Conservation (phyloP, 169 alveolate genomes). For the Cryptosporidium parvum region DNA sequence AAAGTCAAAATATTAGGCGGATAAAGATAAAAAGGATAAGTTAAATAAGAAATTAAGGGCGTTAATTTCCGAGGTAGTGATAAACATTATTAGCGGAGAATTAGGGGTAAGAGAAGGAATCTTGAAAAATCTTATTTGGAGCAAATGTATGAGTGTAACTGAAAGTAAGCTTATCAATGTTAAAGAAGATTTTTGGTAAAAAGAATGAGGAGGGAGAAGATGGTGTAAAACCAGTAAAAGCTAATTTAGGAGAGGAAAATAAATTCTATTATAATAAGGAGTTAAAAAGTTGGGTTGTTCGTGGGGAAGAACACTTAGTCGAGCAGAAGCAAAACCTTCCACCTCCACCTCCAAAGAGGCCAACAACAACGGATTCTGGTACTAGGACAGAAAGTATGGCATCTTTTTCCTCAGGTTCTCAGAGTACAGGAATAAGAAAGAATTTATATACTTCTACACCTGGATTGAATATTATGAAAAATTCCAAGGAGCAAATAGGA, state of each 20-base stretch:
- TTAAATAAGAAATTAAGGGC: background rate
- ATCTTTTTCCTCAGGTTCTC: slow-evolving; percentile 15
- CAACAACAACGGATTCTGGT: slow-evolving; percentile 60
- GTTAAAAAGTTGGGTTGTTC: slow-evolving; percentile 68
- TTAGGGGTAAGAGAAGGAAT: background rate
- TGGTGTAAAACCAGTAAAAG: slow-evolving; percentile 61
- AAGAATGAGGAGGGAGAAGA: slow-evolving; percentile 65
- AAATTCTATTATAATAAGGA: slow-evolving; percentile 61
- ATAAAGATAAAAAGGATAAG: slow-evolving; percentile 5
- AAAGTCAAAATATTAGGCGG: slow-evolving; percentile 21
- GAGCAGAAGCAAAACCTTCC: slow-evolving; percentile 61
- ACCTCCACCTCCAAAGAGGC: slow-evolving; percentile 55
- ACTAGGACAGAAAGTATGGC: slow-evolving; percentile 39
- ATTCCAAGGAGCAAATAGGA: background rate
- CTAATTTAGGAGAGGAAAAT: slow-evolving; percentile 70
- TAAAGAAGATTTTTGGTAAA: slow-evolving; percentile 63
- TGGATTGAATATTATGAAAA: slow-evolving; percentile 44
- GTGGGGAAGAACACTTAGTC: slow-evolving; percentile 65
- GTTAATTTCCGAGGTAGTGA: background rate
- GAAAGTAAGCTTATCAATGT: slow-evolving; percentile 3
- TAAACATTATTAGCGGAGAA: background rate
- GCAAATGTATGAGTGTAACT: background rate
- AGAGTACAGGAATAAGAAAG: slow-evolving; percentile 20
- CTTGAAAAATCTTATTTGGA: background rate
- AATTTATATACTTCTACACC: slow-evolving; percentile 64